These are phyloP conservation scores for Crithidia brevicula DNA, from an alignment of 208 protist genomes.

Conservation along the genomic window DNA sequence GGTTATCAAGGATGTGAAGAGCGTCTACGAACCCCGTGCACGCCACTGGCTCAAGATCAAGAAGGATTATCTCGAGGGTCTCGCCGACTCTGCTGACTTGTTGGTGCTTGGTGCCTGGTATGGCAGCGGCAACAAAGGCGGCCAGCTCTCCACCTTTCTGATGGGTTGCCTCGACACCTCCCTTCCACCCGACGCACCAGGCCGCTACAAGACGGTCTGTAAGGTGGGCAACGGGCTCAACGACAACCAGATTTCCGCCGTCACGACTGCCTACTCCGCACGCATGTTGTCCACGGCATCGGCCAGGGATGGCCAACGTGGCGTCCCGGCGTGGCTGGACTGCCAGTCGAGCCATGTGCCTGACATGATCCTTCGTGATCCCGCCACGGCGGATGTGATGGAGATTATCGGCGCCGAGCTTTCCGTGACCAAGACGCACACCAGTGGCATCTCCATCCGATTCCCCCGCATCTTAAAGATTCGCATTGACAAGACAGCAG, in stretches of 20 bases:
- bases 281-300: slow-evolving; percentile 42
- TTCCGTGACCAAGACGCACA: slow-evolving; percentile 48
- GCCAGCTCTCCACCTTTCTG: slow-evolving; percentile 70
- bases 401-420: slow-evolving; percentile 81
- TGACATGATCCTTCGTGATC: slow-evolving; percentile 71
- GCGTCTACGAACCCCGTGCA: slow-evolving; percentile 71
- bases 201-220: slow-evolving; percentile 80
- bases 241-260: slow-evolving; percentile 48
- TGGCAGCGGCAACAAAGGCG: slow-evolving; percentile 76
- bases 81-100: slow-evolving; percentile 86
- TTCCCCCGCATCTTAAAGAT: slow-evolving; percentile 79
- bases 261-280: slow-evolving; percentile 53
- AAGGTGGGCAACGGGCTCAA: slow-evolving; percentile 75
- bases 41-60: slow-evolving; percentile 92
- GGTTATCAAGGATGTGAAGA: slow-evolving; percentile 77
- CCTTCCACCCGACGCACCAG: slow-evolving; percentile 19
- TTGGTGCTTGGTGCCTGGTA: slow-evolving; percentile 81
- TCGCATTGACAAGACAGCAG: slow-evolving; percentile 69
- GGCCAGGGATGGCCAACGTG: not conserved
- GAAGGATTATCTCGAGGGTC: slow-evolving; percentile 86
- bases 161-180: slow-evolving; percentile 71
- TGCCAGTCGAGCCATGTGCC: slow-evolving; percentile 49
- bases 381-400: slow-evolving; percentile 62
- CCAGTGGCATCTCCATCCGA: slow-evolving; percentile 60
- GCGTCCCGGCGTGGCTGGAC: slow-evolving; percentile 58